Percentiles rank a stretch among this genome's conserved stretches.
Evolutionary conservation across 106 monocot genomes (phyloP).

Genomic region (Dendrobium huoshanense): DNA sequence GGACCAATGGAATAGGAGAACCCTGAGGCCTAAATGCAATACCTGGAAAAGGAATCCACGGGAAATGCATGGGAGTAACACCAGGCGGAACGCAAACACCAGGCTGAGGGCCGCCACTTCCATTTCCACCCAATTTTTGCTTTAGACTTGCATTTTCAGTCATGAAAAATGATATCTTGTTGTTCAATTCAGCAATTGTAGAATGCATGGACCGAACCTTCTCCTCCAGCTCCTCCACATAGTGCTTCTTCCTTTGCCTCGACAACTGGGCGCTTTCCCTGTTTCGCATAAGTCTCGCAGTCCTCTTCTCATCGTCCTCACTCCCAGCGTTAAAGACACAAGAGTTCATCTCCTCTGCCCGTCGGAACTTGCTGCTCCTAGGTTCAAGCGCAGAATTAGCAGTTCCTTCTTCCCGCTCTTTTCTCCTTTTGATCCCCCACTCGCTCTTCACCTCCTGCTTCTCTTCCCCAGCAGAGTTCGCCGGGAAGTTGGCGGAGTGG

Average conservation of each 20-base stretch:
- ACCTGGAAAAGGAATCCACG: slow-evolving; percentile 21
- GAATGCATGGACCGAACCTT: slow-evolving; percentile 55
- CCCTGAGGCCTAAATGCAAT: slow-evolving; percentile 51
- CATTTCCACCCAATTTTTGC: slow-evolving; percentile 33
- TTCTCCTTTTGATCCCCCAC: slow-evolving; percentile 39
- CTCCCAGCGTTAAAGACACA: slow-evolving; percentile 6
- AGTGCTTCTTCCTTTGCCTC: slow-evolving; percentile 69
- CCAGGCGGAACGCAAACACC: background rate
- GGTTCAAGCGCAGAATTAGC: slow-evolving; percentile 15
- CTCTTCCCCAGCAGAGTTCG: slow-evolving; percentile 13
- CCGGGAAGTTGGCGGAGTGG: slow-evolving; percentile 23
- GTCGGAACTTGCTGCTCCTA: slow-evolving; percentile 17
- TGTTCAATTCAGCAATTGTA: slow-evolving; percentile 49
- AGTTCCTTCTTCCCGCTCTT: background rate
- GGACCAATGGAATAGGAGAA: slow-evolving; percentile 57
- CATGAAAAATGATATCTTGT: slow-evolving; percentile 49
- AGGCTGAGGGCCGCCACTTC: background rate
- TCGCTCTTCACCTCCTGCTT: slow-evolving; percentile 18
- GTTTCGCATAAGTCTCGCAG: slow-evolving; percentile 54
- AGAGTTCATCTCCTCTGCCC: slow-evolving; percentile 17
- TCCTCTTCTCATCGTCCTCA: slow-evolving; percentile 53
- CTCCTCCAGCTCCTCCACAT: slow-evolving; percentile 66
- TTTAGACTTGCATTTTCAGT: slow-evolving; percentile 48
- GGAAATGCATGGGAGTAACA: slow-evolving; percentile 15
- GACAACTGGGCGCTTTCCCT: slow-evolving; percentile 76